A percentile compares a stretch with the other conserved stretches of the same genome.
Evolutionary conservation across 2,329 filamentous ascomycete species (phyloP).

Genomic region (Aspergillus ochraceoroseus): DNA sequence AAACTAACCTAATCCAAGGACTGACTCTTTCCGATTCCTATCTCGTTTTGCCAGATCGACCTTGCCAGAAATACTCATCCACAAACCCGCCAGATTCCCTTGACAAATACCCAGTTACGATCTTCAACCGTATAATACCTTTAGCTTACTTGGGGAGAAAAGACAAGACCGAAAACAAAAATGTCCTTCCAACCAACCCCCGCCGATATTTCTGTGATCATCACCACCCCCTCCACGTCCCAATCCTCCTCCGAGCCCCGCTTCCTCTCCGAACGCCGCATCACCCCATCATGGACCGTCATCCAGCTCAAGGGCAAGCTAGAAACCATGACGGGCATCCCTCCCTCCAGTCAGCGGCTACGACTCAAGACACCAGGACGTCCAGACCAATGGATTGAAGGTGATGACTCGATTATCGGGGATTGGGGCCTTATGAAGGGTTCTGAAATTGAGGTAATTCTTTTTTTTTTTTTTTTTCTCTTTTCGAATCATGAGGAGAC

Average conservation of each 20-base stretch:
- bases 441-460: conserved; percentile 42
- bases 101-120: no score
- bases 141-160: no score
- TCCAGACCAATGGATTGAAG: conserved; percentile 57
- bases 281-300: conserved; percentile 89
- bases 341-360: conserved; percentile 71
- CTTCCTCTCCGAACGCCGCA: conserved; percentile 73
- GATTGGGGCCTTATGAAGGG: conserved; percentile 41
- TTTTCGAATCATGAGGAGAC: no score
- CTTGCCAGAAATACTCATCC: no score
- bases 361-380: conserved; percentile 61
- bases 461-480: conserved; percentile 7
- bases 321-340: conserved; percentile 88
- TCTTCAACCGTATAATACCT: no score
- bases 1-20: no score
- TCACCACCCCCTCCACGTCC: conserved; percentile 30
- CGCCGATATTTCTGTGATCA: conserved; percentile 38
- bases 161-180: no score
- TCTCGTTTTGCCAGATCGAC: no score
- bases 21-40: no score
- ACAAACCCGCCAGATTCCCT: no score
- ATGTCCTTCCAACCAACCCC: conserved; percentile 40
- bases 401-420: conserved; percentile 67
- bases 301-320: conserved; percentile 77
- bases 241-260: conserved; percentile 25